These are phyloP conservation scores for Verticillium albo-atrum DNA, from an alignment of 2,329 filamentous ascomycete species.

Conservation along the genomic window DNA sequence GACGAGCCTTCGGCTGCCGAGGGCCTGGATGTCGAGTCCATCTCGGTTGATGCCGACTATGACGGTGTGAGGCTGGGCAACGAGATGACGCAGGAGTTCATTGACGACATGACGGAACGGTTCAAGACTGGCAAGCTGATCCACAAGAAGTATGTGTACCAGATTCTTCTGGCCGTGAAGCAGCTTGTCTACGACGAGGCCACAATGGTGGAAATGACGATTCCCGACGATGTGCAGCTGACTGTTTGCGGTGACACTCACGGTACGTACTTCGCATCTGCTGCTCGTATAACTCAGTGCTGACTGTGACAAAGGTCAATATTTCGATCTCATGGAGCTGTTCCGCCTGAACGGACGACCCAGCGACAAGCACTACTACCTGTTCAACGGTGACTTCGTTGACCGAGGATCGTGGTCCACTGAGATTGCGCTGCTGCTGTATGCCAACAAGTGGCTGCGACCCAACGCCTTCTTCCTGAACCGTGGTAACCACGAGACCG, in stretches of 20 bases:
- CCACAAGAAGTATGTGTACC: constrained; percentile 94
- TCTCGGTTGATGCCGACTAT: constrained; percentile 76
- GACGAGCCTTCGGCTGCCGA: constrained; percentile 91
- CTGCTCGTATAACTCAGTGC: constrained; percentile 4
- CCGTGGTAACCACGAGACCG: constrained; percentile 96
- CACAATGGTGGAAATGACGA: constrained; percentile 92
- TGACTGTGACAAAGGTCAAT: constrained; percentile 65
- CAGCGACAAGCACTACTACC: constrained; percentile 80
- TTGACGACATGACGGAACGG: constrained; percentile 92
- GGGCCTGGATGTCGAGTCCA: constrained; percentile 81
- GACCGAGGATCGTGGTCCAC: constrained; percentile 96
- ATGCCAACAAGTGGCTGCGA: constrained; percentile 94
- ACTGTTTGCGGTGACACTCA: constrained; percentile 98
- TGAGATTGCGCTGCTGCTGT: constrained; percentile 91
- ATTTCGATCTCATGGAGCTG: constrained; percentile 94
- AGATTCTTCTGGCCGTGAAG: constrained; percentile 87
- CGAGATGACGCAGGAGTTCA: constrained; percentile 93
- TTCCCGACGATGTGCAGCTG: constrained; percentile 71
- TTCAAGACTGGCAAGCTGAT: constrained; percentile 97
- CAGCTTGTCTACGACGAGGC: constrained; percentile 87
- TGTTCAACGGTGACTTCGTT: constrained; percentile 99
- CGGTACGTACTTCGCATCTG: constrained; percentile 48
- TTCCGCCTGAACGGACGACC: constrained; percentile 89
- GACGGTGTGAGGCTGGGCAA: constrained; percentile 75
- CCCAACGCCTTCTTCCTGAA: constrained; percentile 91